phyloP scores from a whole-genome alignment of 139 green algal species.

The Zygnema circumcarinatum region DNA sequence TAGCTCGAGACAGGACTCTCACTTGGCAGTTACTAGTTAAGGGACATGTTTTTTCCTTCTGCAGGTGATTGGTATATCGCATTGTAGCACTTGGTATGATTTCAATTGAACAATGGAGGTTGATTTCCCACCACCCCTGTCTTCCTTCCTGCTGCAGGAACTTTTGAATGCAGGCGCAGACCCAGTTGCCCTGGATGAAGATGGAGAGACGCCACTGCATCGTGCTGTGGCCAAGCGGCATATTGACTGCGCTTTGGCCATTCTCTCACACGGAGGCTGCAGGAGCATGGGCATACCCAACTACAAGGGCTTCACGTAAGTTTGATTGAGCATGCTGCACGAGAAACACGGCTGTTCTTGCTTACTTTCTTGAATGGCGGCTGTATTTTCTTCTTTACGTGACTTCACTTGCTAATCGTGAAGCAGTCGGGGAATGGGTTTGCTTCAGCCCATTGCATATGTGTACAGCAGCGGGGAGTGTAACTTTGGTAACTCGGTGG shows the following conservation, averaged over 20 bases:
- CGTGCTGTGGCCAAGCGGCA: slow-evolving; percentile 37
- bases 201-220: slow-evolving; percentile 30
- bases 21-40: too few species aligned
- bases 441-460: slow-evolving; percentile 31
- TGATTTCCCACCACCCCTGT: not conserved
- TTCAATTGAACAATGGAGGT: too few species aligned
- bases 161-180: slow-evolving; percentile 35
- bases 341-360: not conserved
- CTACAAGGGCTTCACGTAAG: slow-evolving; percentile 35
- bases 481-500: slow-evolving; percentile 18
- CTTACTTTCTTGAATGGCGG: too few species aligned
- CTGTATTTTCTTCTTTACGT: too few species aligned
- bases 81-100: too few species aligned
- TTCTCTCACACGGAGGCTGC: slow-evolving; percentile 28
- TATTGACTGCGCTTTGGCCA: slow-evolving; percentile 22
- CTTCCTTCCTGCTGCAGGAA: slow-evolving; percentile 19
- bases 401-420: too few species aligned
- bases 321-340: not conserved
- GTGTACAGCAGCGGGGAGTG: slow-evolving; percentile 4
- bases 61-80: too few species aligned
- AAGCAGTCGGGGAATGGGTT: too few species aligned
- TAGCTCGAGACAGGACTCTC: not conserved
- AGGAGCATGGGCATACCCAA: slow-evolving; percentile 9
- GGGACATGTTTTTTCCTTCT: too few species aligned
- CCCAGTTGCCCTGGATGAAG: slow-evolving; percentile 29